These are phyloP conservation scores for Coemansia sp. DNA, from an alignment of 371 early-diverging fungal genomes.

Conservation along the genomic window DNA sequence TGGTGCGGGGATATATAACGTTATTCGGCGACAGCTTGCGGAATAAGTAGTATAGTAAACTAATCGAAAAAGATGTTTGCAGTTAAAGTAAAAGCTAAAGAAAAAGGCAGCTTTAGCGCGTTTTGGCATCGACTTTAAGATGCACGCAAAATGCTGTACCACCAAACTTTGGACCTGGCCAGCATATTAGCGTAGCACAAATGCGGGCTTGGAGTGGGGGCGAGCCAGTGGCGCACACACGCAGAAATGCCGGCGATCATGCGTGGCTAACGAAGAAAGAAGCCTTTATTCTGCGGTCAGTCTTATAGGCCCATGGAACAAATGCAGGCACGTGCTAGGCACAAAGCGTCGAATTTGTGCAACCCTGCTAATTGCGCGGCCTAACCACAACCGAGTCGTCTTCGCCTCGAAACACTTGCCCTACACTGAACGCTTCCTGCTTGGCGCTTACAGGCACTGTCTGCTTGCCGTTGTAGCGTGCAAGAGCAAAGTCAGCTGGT, in stretches of 20 bases:
- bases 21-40: background rate
- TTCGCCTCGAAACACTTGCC: conserved; percentile 21
- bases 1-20: background rate
- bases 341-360: background rate
- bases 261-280: background rate
- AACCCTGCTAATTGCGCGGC: background rate
- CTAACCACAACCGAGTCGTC: conserved; percentile 33
- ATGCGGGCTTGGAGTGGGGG: conserved; percentile 8
- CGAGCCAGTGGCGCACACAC: background rate
- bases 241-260: conserved; percentile 13
- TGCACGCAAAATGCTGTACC: background rate
- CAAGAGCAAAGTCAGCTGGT: conserved; percentile 56
- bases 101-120: background rate
- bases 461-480: conserved; percentile 63
- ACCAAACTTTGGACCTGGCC: background rate
- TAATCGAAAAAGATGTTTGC: background rate
- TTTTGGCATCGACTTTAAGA: background rate
- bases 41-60: background rate
- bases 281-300: conserved; percentile 5
- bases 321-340: conserved; percentile 10
- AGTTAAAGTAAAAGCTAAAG: background rate
- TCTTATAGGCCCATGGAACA: background rate
- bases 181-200: background rate
- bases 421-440: conserved; percentile 54
- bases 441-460: conserved; percentile 63